These are phyloP conservation scores for Ceratocystis smalleyi DNA, from an alignment of 2,329 filamentous ascomycete genomes.

Conservation along the genomic window DNA sequence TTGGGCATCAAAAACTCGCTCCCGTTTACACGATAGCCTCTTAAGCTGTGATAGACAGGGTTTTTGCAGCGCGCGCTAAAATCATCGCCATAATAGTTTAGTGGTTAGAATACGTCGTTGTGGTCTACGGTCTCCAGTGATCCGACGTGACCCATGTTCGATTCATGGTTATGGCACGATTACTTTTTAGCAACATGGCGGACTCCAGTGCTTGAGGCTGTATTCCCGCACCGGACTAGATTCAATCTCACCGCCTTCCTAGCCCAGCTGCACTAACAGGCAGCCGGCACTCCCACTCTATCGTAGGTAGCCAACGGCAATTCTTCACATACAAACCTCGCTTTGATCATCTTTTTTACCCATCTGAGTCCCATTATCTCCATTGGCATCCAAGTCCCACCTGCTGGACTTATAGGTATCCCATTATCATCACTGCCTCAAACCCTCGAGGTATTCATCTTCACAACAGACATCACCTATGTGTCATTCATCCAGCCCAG, in stretches of 20 bases:
- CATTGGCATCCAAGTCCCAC: no score
- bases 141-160: constrained; percentile 17
- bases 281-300: no score
- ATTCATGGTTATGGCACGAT: constrained; percentile 17
- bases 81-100: constrained; percentile 16
- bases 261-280: no score
- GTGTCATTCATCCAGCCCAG: not conserved
- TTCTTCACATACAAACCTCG: no score
- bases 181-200: not conserved
- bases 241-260: no score
- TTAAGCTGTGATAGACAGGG: not conserved
- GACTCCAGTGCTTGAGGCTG: no score
- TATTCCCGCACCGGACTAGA: no score
- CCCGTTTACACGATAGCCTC: fast-evolving
- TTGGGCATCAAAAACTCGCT: not conserved
- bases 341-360: no score
- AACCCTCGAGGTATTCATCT: not conserved
- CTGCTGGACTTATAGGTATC: no score
- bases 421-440: not conserved
- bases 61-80: not conserved
- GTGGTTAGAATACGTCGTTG: constrained; percentile 17
- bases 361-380: no score
- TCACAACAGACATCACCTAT: not conserved
- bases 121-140: constrained; percentile 1
- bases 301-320: no score